A percentile compares a stretch with the other conserved stretches of the same genome.
phyloP scores from a whole-genome alignment of 2,329 filamentous ascomycete genomes.

The Talaromyces sp. region DNA sequence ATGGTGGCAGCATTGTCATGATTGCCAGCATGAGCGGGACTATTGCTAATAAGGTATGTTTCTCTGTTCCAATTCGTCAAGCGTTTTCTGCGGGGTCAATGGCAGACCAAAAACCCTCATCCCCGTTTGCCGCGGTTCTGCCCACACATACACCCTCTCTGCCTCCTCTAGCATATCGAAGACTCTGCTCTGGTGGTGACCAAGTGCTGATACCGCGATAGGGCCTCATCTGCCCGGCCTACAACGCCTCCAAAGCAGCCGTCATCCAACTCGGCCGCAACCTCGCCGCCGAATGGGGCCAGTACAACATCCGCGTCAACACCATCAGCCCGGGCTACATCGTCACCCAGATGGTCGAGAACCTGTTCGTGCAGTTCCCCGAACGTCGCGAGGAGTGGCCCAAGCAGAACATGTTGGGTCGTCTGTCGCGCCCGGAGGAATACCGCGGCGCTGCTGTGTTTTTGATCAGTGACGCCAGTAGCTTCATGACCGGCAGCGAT shows the following conservation, averaged over 20 bases:
- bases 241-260: slow-evolving; percentile 49
- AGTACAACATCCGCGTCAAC: slow-evolving; percentile 49
- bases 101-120: too few relatives aligned
- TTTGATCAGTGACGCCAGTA: slow-evolving; percentile 48
- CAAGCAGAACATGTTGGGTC: slow-evolving; percentile 77
- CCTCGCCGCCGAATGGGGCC: slow-evolving; percentile 49
- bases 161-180: too few relatives aligned
- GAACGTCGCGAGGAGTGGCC: slow-evolving; percentile 78
- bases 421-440: slow-evolving; percentile 64
- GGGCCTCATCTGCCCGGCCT: slow-evolving; percentile 48
- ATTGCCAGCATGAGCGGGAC: slow-evolving; percentile 62
- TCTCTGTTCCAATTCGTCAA: too few relatives aligned
- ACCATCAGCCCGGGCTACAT: slow-evolving; percentile 49
- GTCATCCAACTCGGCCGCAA: slow-evolving; percentile 47
- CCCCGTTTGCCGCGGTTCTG: neutral
- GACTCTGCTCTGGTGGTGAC: neutral
- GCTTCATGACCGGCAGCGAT: slow-evolving; percentile 55
- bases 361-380: slow-evolving; percentile 59
- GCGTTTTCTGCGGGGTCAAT: slow-evolving; percentile 14
- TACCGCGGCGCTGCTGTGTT: slow-evolving; percentile 57
- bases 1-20: slow-evolving; percentile 58
- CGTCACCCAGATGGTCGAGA: slow-evolving; percentile 46
- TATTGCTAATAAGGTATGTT: slow-evolving; percentile 52
- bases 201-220: slow-evolving; percentile 20
- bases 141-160: neutral